Evolutionary conservation across 805 yeast genomes (phyloP).

Genomic region (Candida hungchunana): DNA sequence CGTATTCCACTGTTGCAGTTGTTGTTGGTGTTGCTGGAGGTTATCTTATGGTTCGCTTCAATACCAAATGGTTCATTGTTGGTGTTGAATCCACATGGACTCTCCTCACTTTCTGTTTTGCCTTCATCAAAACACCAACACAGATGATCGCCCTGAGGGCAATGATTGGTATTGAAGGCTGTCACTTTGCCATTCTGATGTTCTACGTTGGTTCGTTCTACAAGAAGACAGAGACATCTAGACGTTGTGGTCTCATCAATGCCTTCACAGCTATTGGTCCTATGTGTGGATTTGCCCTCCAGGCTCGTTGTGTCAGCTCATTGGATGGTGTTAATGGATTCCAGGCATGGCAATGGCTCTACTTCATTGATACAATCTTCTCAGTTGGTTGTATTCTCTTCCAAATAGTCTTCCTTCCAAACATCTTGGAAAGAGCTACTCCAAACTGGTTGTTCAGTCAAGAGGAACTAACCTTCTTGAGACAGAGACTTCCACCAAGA

Average conservation of each 20-base stretch:
- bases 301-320: conserved; percentile 43
- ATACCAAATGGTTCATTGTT: conserved; percentile 40
- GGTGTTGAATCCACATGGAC: conserved; percentile 44
- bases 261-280: conserved; percentile 61
- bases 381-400: conserved; percentile 29
- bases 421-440: conserved; percentile 28
- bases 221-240: conserved; percentile 49
- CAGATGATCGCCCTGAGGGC: conserved; percentile 62
- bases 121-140: conserved; percentile 42
- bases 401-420: conserved; percentile 19
- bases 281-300: conserved; percentile 53
- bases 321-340: conserved; percentile 43
- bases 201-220: conserved; percentile 58
- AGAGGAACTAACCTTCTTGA: conserved; percentile 9
- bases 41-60: conserved; percentile 60
- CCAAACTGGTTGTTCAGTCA: conserved; percentile 27
- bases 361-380: conserved; percentile 59
- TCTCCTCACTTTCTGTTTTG: conserved; percentile 55
- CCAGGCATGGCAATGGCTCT: conserved; percentile 67
- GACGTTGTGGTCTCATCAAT: conserved; percentile 61
- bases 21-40: conserved; percentile 48
- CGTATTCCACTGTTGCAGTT: conserved; percentile 57
- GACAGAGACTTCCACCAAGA: conserved; percentile 13
- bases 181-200: conserved; percentile 60
- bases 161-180: conserved; percentile 65